These are phyloP conservation scores for Penicillium sp. DNA, from an alignment of 2,329 filamentous ascomycete species.

Conservation along the genomic window DNA sequence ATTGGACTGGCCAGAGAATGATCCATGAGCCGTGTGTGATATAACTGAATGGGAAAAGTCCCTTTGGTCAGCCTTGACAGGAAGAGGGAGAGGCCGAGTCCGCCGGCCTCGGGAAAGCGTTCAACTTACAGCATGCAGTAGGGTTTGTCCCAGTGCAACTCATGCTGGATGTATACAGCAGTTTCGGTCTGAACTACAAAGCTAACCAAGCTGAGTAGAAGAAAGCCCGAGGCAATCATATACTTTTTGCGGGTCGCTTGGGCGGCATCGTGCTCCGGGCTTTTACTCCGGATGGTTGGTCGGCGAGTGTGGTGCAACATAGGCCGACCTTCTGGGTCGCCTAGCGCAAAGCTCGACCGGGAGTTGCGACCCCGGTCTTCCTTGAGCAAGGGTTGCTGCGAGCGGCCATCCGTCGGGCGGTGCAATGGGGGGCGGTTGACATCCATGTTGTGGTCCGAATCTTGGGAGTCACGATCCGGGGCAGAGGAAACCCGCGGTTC, in stretches of 20 bases:
- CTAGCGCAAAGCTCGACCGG: conserved; percentile 24
- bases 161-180: conserved; percentile 87
- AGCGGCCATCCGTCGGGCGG: conserved; percentile 45
- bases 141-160: conserved; percentile 93
- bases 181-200: conserved; percentile 96
- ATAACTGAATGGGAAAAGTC: conserved; percentile 47
- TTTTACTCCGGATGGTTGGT: conserved; percentile 70
- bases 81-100: not conserved
- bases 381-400: conserved; percentile 52
- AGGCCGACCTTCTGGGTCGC: conserved; percentile 33
- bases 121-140: conserved; percentile 86
- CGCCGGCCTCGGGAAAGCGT: conserved; percentile 2
- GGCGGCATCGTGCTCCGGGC: conserved; percentile 59
- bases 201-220: conserved; percentile 73
- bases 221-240: conserved; percentile 76
- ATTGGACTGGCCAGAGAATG: conserved; percentile 78
- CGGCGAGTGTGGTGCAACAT: conserved; percentile 47
- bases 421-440: conserved; percentile 45
- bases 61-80: conserved; percentile 12
- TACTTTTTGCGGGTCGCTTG: conserved; percentile 73
- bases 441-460: conserved; percentile 43
- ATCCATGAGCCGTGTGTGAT: conserved; percentile 93
- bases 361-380: conserved; percentile 38
- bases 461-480: conserved; percentile 33
- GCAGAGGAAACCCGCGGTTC: conserved; percentile 22